Evolutionary conservation across 1,284 basidiomycete species (phyloP).

Genomic region (Trichosporon coremiiforme): DNA sequence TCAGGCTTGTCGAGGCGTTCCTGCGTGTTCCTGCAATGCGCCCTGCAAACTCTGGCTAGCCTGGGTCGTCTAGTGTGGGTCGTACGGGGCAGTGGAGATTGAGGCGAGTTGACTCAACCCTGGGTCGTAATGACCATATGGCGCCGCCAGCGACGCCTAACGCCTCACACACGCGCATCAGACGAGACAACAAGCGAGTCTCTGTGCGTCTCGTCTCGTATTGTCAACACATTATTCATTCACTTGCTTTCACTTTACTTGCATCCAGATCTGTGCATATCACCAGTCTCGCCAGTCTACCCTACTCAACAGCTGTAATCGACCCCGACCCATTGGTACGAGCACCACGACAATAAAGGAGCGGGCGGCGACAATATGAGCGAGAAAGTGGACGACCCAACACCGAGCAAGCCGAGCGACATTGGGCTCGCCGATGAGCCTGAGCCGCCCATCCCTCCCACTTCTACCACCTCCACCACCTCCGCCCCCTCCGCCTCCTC

Average conservation of each 20-base stretch:
- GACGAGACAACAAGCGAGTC: not conserved
- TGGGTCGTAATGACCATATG: not conserved
- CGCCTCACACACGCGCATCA: conserved; percentile 1
- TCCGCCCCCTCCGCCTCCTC: not conserved
- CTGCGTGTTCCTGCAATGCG: not conserved
- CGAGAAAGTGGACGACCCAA: not conserved
- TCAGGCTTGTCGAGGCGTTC: not conserved
- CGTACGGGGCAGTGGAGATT: too few species aligned
- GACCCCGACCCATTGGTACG: too few species aligned
- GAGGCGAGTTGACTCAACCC: too few species aligned
- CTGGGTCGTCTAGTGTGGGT: too few species aligned
- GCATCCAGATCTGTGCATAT: not conserved
- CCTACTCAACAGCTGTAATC: too few species aligned
- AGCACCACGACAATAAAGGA: too few species aligned
- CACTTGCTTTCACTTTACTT: not conserved
- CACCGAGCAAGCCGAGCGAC: conserved; percentile 7
- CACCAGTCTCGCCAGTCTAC: too few species aligned
- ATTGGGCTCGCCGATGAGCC: not conserved
- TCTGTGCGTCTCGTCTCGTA: not conserved
- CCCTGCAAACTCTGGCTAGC: too few species aligned
- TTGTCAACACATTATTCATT: not conserved
- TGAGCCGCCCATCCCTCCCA: not conserved
- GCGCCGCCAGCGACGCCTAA: not conserved
- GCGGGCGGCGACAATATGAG: not conserved
- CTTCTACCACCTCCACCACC: not conserved